These are phyloP conservation scores for Amanita rubescens DNA, from an alignment of 768 basidiomycete species.

Conservation along the genomic window DNA sequence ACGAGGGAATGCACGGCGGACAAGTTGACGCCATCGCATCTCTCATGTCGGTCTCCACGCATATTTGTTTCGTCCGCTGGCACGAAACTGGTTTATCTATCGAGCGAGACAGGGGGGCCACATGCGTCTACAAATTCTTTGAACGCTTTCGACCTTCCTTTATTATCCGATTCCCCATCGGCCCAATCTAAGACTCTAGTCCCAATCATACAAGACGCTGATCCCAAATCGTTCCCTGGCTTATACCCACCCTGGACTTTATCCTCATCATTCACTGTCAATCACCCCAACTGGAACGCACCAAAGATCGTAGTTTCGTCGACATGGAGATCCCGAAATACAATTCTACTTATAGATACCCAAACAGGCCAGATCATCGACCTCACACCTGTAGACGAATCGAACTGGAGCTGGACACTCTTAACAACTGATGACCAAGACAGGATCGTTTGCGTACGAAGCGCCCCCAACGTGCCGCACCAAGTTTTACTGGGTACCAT, in stretches of 20 bases:
- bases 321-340: constrained; percentile 46
- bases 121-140: constrained; percentile 51
- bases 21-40: constrained; percentile 37
- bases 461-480: constrained; percentile 37
- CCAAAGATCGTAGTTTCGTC: constrained; percentile 38
- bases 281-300: constrained; percentile 9
- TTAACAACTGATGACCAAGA: constrained; percentile 38
- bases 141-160: constrained; percentile 33
- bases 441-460: constrained; percentile 41
- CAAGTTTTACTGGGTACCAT: constrained; percentile 40
- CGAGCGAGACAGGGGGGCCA: constrained; percentile 47
- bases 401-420: constrained; percentile 37
- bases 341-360: constrained; percentile 36
- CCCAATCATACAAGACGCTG: not conserved
- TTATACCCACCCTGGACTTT: constrained; percentile 49
- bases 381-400: constrained; percentile 14
- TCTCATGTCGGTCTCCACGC: too few species aligned
- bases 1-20: constrained; percentile 14
- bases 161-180: not conserved
- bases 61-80: constrained; percentile 22
- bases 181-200: not conserved
- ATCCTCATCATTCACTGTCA: constrained; percentile 32
- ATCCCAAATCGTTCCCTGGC: constrained; percentile 42
- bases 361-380: constrained; percentile 33
- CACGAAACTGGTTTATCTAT: constrained; percentile 42